Percentiles rank a stretch among this genome's conserved stretches.
Conservation (phyloP, 2,329 filamentous ascomycete genomes). For the Volutella citrinella region DNA sequence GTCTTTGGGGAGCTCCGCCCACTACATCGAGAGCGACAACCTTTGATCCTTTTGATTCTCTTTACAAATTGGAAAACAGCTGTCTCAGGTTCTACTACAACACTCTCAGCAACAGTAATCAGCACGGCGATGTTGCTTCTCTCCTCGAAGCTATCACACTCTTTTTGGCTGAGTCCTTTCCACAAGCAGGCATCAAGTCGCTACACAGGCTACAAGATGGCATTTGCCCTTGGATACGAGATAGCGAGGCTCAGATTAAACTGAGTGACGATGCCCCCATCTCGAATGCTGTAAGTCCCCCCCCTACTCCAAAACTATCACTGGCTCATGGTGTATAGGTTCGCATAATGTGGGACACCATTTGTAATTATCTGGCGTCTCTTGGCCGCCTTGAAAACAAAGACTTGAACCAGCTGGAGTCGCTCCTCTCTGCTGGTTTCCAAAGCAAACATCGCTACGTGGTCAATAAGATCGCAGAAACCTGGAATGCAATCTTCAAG, state of each 20-base stretch:
- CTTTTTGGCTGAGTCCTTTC: slow-evolving; percentile 50
- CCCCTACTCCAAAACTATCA: too few species aligned
- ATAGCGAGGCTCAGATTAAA: slow-evolving; percentile 44
- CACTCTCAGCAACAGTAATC: slow-evolving; percentile 36
- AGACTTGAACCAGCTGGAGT: slow-evolving; percentile 52
- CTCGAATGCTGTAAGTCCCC: slow-evolving; percentile 43
- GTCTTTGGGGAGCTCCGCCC: slow-evolving; percentile 55
- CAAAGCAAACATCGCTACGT: slow-evolving; percentile 54
- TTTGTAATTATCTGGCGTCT: slow-evolving; percentile 40
- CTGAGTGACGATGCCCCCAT: slow-evolving; percentile 39
- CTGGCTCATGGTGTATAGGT: too few species aligned
- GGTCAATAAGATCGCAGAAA: slow-evolving; percentile 47
- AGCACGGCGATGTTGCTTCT: slow-evolving; percentile 33
- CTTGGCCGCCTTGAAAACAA: slow-evolving; percentile 35
- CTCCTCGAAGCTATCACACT: slow-evolving; percentile 53
- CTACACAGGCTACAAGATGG: slow-evolving; percentile 61
- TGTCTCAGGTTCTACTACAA: slow-evolving; percentile 56
- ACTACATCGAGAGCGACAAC: slow-evolving; percentile 37
- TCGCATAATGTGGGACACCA: slow-evolving; percentile 46
- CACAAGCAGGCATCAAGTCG: slow-evolving; percentile 50
- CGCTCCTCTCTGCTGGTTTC: slow-evolving; percentile 53
- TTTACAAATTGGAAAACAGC: slow-evolving; percentile 59
- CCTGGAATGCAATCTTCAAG: slow-evolving; percentile 72
- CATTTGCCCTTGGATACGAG: slow-evolving; percentile 62
- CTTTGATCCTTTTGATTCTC: slow-evolving; percentile 61